Evolutionary conservation across 768 basidiomycete genomes (phyloP).

Genomic region (Suillus plorans): DNA sequence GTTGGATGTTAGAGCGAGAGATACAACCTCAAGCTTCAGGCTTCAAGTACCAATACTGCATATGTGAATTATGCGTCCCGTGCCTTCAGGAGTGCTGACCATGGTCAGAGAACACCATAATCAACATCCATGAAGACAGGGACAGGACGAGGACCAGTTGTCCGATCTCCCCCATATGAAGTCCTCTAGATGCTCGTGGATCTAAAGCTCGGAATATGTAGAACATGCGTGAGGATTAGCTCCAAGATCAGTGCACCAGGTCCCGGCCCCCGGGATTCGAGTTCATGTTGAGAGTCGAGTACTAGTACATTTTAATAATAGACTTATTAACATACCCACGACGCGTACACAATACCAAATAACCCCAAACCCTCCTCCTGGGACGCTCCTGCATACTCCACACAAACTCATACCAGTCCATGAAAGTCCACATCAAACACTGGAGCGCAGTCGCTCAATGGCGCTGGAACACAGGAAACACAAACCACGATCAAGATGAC

Average conservation of each 20-base stretch:
- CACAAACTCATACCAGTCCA: conserved; percentile 25
- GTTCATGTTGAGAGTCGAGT: too few relatives aligned
- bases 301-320: too few relatives aligned
- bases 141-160: background rate
- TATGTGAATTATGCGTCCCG: background rate
- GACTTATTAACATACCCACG: background rate
- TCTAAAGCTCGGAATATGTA: background rate
- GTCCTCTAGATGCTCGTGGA: background rate
- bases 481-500: conserved; percentile 32
- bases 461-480: conserved; percentile 68
- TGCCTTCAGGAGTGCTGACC: background rate
- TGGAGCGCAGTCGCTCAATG: conserved; percentile 90
- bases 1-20: too few relatives aligned
- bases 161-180: background rate
- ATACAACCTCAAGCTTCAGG: background rate
- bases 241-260: too few relatives aligned
- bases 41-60: background rate
- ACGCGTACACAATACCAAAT: conserved; percentile 3
- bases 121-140: background rate
- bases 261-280: too few relatives aligned
- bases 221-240: too few relatives aligned
- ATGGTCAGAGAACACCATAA: background rate
- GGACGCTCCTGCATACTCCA: background rate
- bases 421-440: conserved; percentile 82
- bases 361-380: background rate